Percentiles rank a stretch among this genome's conserved stretches.
Evolutionary conservation across 2,329 filamentous ascomycete species (phyloP).

Genomic region (Acephala macrosclerotiorum): DNA sequence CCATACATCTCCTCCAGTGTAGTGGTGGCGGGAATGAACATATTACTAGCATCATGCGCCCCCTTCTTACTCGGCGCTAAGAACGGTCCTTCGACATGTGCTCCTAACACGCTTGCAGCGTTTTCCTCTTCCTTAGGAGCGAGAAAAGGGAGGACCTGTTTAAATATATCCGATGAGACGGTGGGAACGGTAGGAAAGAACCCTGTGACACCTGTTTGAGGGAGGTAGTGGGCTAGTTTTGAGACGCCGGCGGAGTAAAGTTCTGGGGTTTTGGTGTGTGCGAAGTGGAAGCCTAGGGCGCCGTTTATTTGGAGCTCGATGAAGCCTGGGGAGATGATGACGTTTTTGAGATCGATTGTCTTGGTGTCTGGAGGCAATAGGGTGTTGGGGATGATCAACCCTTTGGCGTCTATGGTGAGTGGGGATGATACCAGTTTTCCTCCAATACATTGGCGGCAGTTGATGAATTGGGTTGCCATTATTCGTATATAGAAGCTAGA

Average conservation of each 20-base stretch:
- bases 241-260: constrained; percentile 52
- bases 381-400: constrained; percentile 38
- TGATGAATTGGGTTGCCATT: constrained; percentile 35
- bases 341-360: constrained; percentile 52
- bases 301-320: constrained; percentile 62
- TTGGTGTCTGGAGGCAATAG: constrained; percentile 31
- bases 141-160: constrained; percentile 53
- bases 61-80: constrained; percentile 60
- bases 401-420: constrained; percentile 34
- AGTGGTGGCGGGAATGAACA: constrained; percentile 35
- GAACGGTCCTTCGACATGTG: constrained; percentile 64
- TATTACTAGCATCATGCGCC: constrained; percentile 50
- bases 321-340: constrained; percentile 60
- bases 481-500: not conserved
- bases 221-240: constrained; percentile 55
- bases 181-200: constrained; percentile 63
- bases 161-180: constrained; percentile 53
- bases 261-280: constrained; percentile 50
- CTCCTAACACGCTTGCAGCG: constrained; percentile 59
- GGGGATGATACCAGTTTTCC: constrained; percentile 31
- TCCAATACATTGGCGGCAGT: constrained; percentile 37
- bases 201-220: constrained; percentile 58
- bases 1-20: constrained; percentile 52
- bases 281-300: constrained; percentile 58
- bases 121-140: constrained; percentile 49